Conservation (phyloP, 1,139 yeast species). For the Sugiyamaella neomexicana region DNA sequence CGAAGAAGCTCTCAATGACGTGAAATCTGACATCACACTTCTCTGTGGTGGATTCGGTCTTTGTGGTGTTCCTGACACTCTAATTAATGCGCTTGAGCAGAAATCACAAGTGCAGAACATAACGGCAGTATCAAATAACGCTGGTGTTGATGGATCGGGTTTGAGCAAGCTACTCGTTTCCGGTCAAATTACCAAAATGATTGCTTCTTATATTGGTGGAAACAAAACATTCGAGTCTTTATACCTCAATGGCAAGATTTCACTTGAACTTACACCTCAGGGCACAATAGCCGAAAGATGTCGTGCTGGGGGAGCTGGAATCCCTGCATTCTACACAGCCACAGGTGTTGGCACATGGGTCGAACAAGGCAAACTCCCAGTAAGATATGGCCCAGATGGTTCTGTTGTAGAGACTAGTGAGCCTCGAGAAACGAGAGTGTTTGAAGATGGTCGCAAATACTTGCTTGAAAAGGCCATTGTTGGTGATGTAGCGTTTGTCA, state of each 20-base stretch:
- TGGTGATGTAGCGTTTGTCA: slow-evolving; percentile 51
- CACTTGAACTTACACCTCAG: slow-evolving; percentile 52
- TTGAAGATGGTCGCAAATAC: slow-evolving; percentile 46
- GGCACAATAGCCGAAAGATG: slow-evolving; percentile 53
- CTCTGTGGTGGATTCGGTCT: slow-evolving; percentile 54
- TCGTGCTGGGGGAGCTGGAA: slow-evolving; percentile 54
- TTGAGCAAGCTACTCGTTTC: slow-evolving; percentile 45
- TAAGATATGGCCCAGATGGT: slow-evolving; percentile 42
- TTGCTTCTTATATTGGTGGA: slow-evolving; percentile 51
- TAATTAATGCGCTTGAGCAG: slow-evolving; percentile 44
- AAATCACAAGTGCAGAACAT: slow-evolving; percentile 42
- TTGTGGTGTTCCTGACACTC: slow-evolving; percentile 51
- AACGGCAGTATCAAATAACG: slow-evolving; percentile 53
- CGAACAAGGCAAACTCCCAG: slow-evolving; percentile 51
- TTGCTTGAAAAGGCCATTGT: slow-evolving; percentile 47
- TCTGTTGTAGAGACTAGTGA: slow-evolving; percentile 42
- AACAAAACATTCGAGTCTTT: slow-evolving; percentile 47
- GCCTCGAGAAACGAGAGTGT: slow-evolving; percentile 48
- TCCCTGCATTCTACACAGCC: slow-evolving; percentile 52
- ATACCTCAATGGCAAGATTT: slow-evolving; percentile 48
- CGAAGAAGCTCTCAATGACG: slow-evolving; percentile 26
- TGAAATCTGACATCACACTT: slow-evolving; percentile 42
- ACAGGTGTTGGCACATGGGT: slow-evolving; percentile 56
- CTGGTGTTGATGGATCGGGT: slow-evolving; percentile 52
- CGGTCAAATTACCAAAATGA: slow-evolving; percentile 51